Base-by-base conservation (phyloP, 2,329 filamentous ascomycete genomes). In the Stachybotrys echinatus region DNA sequence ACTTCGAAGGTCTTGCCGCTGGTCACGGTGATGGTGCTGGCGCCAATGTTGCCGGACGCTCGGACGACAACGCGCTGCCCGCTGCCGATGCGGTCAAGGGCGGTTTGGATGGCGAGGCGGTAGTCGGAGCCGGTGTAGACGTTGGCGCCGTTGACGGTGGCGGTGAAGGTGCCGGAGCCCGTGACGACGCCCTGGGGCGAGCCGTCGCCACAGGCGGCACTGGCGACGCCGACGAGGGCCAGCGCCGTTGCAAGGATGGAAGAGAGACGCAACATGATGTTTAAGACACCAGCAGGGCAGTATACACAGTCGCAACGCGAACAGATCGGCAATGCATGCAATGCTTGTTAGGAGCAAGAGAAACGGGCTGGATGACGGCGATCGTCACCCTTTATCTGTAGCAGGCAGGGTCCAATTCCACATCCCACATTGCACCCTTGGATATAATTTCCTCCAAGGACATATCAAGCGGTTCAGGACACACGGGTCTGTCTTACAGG, bases 61-160 rank as follows among this genome's bases (percentile, higher is more conserved):
- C 22, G 42, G 6, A 45, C 42, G 4, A 21, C 22, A 5, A 45
- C 8, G 8, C 42, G 42, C 21, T 45, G 42, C 19, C 42, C 42
- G 21, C 42, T 23, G 42, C 19, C 23, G n/a, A 45, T 46, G 23
- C 22, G n/a, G 6, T 37, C 44, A 23, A 46, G 44, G 8, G 44
- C 44, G 6, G 44, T 37, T n/a, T 27, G 8, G 44, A 46, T 46
- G 23, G 44, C 44, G 14, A 19, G 14, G 22, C n/a, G 23, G 44
- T 46, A 46, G 44, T 46, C 27, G 23, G 23, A 23, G 19, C 44
- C 44, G 12, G 44, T 18, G 18, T 46, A 46, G 23, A 46, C 44
- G 22, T 23, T 23, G 17, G n/a, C 23, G 5, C 44, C 44, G 18
- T 22, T 18, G 6, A 46, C 44, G 7, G n/a, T 19, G n/a, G 42